Evolutionary conservation across 2,329 filamentous ascomycete genomes (phyloP), one percentile per base, ranked within the genome.

Genomic region (Aureobasidium pullulans): DNA sequence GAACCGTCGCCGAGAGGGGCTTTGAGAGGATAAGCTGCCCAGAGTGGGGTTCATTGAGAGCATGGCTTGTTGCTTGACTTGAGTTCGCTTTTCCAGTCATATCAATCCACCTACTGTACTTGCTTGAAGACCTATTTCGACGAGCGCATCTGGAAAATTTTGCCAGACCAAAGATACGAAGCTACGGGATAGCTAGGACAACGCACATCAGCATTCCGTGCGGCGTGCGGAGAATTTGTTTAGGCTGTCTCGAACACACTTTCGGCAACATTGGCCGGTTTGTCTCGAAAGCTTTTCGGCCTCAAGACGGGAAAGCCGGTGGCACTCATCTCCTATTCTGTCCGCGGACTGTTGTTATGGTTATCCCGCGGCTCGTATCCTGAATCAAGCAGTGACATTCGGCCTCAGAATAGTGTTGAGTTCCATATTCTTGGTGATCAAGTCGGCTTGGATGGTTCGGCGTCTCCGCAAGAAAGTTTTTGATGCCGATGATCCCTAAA

Each of bases 141-240:
- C 32, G 37, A 19, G 47, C 34, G 47, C 34, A 50, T 50, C 16
- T 39, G 13, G 2, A 39, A 49, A 28, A 32, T 9, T 15, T 37
- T 13, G 36, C 34, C 36, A 31, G 3, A 6, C 34, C 16, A 19
- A 52, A 52, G 48, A 52, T 40, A 52, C 48, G 34, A 16, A n/a
- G 6, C n/a, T 50, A 28, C 32, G 10, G 2, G n/a, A 19, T 16
- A 3, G 46, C 31, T n/a, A 36, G 13, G 48, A 52, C 48, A 52
- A 19, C 48, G 48, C 48, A 52, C 10, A 16, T 4, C 31, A 52
- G 48, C 48, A 52, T 52, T 52, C 36, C 48, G 36, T 6, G 19
- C 36, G 48, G 36, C 48, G 48, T 52, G 48, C 48, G 48, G 48
- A 52, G 48, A 52, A 28, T n/a, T n/a, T n/a, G n/a, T n/a, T n/a